phyloP scores from a whole-genome alignment of 495 filamentous ascomycete genomes.

The Aspergillus sparsus region DNA sequence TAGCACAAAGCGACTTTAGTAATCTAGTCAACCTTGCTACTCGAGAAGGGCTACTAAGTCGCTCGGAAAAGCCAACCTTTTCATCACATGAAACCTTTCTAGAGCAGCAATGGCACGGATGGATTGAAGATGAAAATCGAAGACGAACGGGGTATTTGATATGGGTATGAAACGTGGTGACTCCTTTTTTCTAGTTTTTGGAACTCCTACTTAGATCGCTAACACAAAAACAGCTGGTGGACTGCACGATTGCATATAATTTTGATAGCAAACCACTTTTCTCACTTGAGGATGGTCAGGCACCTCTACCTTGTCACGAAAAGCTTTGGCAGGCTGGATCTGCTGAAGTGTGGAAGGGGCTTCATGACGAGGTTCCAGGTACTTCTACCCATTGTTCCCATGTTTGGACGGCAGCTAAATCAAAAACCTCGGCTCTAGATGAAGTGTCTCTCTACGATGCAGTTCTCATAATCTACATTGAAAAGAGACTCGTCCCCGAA shows the following conservation, averaged over 20 bases:
- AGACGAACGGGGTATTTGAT: conserved; percentile 48
- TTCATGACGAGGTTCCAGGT: conserved; percentile 32
- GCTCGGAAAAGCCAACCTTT: neutral
- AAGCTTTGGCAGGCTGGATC: conserved; percentile 46
- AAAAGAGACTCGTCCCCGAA: conserved; percentile 45
- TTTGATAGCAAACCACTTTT: conserved; percentile 40
- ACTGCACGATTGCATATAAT: conserved; percentile 48
- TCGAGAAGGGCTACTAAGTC: conserved; percentile 28
- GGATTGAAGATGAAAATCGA: conserved; percentile 39
- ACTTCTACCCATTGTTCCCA: conserved; percentile 12
- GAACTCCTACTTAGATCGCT: conserved; percentile 1
- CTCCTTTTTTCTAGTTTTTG: neutral
- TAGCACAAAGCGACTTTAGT: conserved; percentile 32
- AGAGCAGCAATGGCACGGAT: conserved; percentile 28
- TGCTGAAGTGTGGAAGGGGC: conserved; percentile 39
- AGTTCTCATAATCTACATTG: conserved; percentile 50
- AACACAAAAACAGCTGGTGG: conserved; percentile 38
- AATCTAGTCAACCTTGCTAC: conserved; percentile 37
- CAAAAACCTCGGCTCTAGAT: conserved; percentile 18
- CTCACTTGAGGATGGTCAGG: conserved; percentile 44
- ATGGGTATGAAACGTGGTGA: conserved; percentile 36
- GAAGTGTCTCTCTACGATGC: conserved; percentile 46
- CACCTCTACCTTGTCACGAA: conserved; percentile 49
- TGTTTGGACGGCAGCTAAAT: conserved; percentile 13
- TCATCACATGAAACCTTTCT: conserved; percentile 15